These are phyloP conservation scores for Harringtonia lauricola DNA, from an alignment of 2,329 filamentous ascomycete species.

Conservation along the genomic window DNA sequence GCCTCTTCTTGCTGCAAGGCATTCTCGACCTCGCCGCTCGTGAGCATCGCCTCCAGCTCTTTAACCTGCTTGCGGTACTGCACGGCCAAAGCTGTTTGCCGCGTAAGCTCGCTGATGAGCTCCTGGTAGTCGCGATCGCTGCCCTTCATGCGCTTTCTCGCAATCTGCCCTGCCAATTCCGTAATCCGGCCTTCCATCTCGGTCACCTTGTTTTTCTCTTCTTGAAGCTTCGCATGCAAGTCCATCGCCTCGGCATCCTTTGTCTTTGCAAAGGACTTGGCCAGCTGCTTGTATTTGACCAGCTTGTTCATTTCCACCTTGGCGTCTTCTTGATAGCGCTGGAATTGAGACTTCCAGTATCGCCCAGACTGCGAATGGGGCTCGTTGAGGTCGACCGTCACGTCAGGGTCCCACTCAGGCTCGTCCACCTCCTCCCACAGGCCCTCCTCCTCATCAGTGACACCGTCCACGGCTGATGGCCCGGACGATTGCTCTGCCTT, in stretches of 20 bases:
- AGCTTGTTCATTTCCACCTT: constrained; percentile 66
- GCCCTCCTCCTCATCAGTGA: constrained; percentile 21
- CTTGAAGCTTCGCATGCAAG: constrained; percentile 52
- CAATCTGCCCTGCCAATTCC: constrained; percentile 48
- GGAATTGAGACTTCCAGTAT: constrained; percentile 72
- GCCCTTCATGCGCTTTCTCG: constrained; percentile 23
- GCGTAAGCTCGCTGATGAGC: constrained; percentile 40
- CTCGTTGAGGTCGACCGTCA: constrained; percentile 61
- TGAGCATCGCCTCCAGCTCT: constrained; percentile 42
- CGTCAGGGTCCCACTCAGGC: constrained; percentile 37
- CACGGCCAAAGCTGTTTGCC: constrained; percentile 44
- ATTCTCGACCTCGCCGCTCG: constrained; percentile 24
- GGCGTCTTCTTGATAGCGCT: constrained; percentile 62
- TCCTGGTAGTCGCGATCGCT: constrained; percentile 33
- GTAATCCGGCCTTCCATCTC: constrained; percentile 52
- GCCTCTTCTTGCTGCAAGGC: constrained; percentile 19
- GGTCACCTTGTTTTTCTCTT: constrained; percentile 55
- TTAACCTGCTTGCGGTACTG: constrained; percentile 50
- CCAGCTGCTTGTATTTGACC: constrained; percentile 67
- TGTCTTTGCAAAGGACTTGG: constrained; percentile 67
- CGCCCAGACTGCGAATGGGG: constrained; percentile 64
- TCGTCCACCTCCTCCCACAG: constrained; percentile 43
- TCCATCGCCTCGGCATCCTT: constrained; percentile 64
- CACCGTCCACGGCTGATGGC: background rate
- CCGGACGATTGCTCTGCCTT: background rate